Evolutionary conservation across 805 yeast species (phyloP).

Genomic region (Ogataea wickerhamii): DNA sequence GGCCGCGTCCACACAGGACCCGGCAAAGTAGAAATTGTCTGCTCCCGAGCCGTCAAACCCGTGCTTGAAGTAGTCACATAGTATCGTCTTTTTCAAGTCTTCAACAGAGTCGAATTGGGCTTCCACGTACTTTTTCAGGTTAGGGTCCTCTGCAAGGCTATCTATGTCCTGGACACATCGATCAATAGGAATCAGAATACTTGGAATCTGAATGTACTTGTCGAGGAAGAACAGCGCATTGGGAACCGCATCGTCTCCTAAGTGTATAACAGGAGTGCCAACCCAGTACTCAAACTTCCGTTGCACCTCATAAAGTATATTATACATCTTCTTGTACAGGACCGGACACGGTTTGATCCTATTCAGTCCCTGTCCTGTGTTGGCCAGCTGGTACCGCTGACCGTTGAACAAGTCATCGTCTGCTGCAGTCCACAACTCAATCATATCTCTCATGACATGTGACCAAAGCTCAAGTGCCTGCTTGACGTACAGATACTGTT

Average conservation of each 20-base stretch:
- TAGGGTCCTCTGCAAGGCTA: conserved; percentile 45
- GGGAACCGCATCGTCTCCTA: conserved; percentile 83
- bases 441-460: conserved; percentile 73
- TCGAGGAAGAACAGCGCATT: conserved; percentile 77
- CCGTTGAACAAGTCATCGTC: conserved; percentile 66
- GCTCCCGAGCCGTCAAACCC: conserved; percentile 82
- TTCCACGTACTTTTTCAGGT: conserved; percentile 48
- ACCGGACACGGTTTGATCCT: conserved; percentile 72
- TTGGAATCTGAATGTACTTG: conserved; percentile 77
- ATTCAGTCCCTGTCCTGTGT: conserved; percentile 81
- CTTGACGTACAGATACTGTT: conserved; percentile 70
- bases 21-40: conserved; percentile 78
- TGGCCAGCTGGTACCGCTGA: conserved; percentile 52
- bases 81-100: conserved; percentile 45
- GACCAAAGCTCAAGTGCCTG: conserved; percentile 78
- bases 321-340: conserved; percentile 66
- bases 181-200: conserved; percentile 70
- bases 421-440: conserved; percentile 71
- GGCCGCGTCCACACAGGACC: conserved; percentile 81
- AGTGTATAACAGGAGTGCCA: conserved; percentile 74
- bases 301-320: conserved; percentile 63
- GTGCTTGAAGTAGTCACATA: conserved; percentile 51
- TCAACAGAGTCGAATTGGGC: conserved; percentile 55
- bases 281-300: conserved; percentile 64
- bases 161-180: conserved; percentile 54